Base-by-base conservation (phyloP, 345 rosid genomes). In the Rhodomyrtus tomentosa region DNA sequence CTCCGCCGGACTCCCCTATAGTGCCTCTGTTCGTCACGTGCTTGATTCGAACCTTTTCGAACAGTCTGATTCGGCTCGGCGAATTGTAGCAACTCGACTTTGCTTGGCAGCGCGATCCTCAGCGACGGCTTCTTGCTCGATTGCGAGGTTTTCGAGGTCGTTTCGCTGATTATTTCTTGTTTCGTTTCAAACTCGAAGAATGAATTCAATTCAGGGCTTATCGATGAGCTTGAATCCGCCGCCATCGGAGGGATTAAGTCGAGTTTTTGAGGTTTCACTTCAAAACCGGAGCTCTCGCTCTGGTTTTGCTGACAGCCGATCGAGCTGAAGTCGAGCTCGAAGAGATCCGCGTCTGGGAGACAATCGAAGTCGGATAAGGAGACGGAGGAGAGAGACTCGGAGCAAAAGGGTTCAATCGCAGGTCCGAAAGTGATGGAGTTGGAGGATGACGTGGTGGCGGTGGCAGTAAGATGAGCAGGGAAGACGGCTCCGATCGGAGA, bases 1-100 rank as follows among this genome's bases (percentile, higher is more conserved):
- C 98, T 89, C 86, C 84, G 91, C 83, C 98, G 89, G 82, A 96
- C 98, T n/a, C 99, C 99, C 89, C 99, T 93, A 90, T 94, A 95
- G 76, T 91, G 98, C 91, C 83, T 88, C 84, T 73, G 84, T 48
- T 87, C 90, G 50, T 89, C 86, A 27, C 2, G 90, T 4, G 72
- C 68, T 3, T 62, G 40, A 20, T 48, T 16, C 21, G 55, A 50
- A 10, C 59, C 55, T 24, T 74, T 15, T 76, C 27, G 42, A 38
- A 49, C 84, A 36, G 50, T 42, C 59, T 68, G 50, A 53, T 87
- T 79, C 24, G 83, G 80, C 50, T 83, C 73, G 24, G 86, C 62
- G 84, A 92, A 94, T 24, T 85, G 90, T 54, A 89, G 90, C 93
- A 93, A 92, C 56, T 91, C 90, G 29, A 92, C 86, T 81, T 89